phyloP scores from a whole-genome alignment of 495 filamentous ascomycete genomes.

The Hypoxylon cercidicola region DNA sequence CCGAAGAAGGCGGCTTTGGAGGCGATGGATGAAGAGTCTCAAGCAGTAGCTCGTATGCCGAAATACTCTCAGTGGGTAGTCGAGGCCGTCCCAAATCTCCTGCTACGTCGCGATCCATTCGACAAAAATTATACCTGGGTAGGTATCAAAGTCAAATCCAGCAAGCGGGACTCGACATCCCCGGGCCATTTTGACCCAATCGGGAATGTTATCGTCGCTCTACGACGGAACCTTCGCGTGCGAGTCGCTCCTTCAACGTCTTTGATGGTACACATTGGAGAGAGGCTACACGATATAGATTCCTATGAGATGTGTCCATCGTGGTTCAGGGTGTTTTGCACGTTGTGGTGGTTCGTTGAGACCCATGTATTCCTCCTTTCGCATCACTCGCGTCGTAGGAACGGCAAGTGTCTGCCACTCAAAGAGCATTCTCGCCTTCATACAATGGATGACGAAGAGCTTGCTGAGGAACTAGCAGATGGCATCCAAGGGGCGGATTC shows the following conservation, averaged over 20 bases:
- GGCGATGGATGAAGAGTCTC: conserved; percentile 11
- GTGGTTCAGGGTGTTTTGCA: conserved; percentile 18
- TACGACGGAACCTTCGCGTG: conserved; percentile 11
- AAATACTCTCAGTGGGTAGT: conserved; percentile 28
- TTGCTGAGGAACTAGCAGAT: background rate
- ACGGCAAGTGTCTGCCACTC: conserved; percentile 7
- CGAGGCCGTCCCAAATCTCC: background rate
- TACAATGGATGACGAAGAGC: background rate
- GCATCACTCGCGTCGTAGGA: conserved; percentile 11
- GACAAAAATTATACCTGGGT: conserved; percentile 4
- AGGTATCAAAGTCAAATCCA: conserved; percentile 29
- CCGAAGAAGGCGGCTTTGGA: background rate
- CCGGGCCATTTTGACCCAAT: conserved; percentile 24
- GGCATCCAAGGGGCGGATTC: background rate
- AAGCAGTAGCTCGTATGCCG: background rate
- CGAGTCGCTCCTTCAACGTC: conserved; percentile 16
- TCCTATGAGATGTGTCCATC: background rate
- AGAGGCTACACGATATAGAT: background rate
- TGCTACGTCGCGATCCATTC: background rate
- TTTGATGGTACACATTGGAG: conserved; percentile 23
- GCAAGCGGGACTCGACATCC: conserved; percentile 7
- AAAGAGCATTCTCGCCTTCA: conserved; percentile 1
- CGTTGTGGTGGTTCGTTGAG: conserved; percentile 34
- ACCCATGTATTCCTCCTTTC: background rate
- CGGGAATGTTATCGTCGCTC: background rate